A percentile compares a stretch with the other conserved stretches of the same genome.
phyloP scores from a whole-genome alignment of 2,329 filamentous ascomycete species.

The Bipolaris sorokiniana region DNA sequence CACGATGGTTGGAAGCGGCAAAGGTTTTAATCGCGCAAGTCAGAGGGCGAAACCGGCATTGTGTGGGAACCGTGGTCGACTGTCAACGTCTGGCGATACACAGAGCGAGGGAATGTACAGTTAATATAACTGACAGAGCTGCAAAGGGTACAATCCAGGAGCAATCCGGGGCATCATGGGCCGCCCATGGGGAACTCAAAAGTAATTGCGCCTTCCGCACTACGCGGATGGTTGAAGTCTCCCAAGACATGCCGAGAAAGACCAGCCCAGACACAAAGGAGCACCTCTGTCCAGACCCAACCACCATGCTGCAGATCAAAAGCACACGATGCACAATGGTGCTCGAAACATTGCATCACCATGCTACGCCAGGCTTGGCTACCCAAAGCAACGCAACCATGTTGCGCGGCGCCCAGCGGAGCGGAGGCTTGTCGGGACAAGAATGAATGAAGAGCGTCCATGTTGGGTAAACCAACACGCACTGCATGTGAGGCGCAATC shows the following conservation, averaged over 20 bases:
- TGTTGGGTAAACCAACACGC: conserved; percentile 6
- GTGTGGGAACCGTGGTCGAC: conserved; percentile 4
- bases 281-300: conserved; percentile 6
- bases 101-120: neutral
- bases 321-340: conserved; percentile 7
- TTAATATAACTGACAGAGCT: conserved; percentile 5
- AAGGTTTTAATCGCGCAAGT: conserved; percentile 12
- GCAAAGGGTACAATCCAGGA: conserved; percentile 1
- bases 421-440: conserved; percentile 22
- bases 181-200: conserved; percentile 1
- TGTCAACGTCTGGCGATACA: conserved; percentile 2
- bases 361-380: conserved; percentile 12
- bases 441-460: neutral
- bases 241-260: conserved; percentile 19
- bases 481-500: conserved; percentile 11
- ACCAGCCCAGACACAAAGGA: conserved; percentile 12
- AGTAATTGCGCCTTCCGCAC: conserved; percentile 14
- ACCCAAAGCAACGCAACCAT: conserved; percentile 10
- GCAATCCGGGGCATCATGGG: conserved; percentile 5
- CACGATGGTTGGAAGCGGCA: conserved; percentile 3
- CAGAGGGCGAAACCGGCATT: conserved; percentile 15
- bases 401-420: conserved; percentile 18
- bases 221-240: conserved; percentile 13
- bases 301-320: conserved; percentile 11
- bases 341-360: conserved; percentile 9